Conservation (phyloP, 2,329 filamentous ascomycete species). For the Xenoacremonium recifei region DNA sequence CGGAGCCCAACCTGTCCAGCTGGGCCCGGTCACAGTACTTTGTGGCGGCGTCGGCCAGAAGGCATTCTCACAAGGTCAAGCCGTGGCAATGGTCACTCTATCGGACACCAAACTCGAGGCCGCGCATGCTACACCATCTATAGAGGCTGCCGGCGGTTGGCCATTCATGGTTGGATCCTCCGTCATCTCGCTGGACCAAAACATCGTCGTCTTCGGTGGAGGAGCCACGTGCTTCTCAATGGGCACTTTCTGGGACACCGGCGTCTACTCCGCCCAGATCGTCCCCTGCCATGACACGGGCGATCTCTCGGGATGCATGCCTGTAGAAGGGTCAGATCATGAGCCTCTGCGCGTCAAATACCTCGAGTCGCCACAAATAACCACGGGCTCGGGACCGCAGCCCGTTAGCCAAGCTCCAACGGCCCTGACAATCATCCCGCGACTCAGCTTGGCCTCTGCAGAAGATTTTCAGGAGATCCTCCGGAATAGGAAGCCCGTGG, state of each 20-base stretch:
- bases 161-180: slow-evolving; percentile 74
- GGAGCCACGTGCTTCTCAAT: slow-evolving; percentile 90
- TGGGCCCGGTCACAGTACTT: slow-evolving; percentile 20
- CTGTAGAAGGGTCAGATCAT: background rate
- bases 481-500: slow-evolving; percentile 48
- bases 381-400: slow-evolving; percentile 9
- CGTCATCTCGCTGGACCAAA: slow-evolving; percentile 44
- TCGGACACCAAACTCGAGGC: slow-evolving; percentile 34
- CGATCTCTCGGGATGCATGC: background rate
- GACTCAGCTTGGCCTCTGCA: slow-evolving; percentile 48
- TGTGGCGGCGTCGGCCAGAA: slow-evolving; percentile 34
- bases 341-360: slow-evolving; percentile 13
- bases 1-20: slow-evolving; percentile 27
- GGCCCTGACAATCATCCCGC: slow-evolving; percentile 42
- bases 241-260: slow-evolving; percentile 79
- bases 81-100: slow-evolving; percentile 18
- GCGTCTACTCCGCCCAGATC: slow-evolving; percentile 39
- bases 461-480: slow-evolving; percentile 62
- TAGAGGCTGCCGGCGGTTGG: slow-evolving; percentile 6
- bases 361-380: slow-evolving; percentile 27
- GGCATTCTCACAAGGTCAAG: slow-evolving; percentile 26
- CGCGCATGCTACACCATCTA: slow-evolving; percentile 4
- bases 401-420: slow-evolving; percentile 3
- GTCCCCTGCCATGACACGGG: background rate
- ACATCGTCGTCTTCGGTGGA: slow-evolving; percentile 68